Conservation (phyloP, 805 yeast species). For the Cephaloascus albidus region DNA sequence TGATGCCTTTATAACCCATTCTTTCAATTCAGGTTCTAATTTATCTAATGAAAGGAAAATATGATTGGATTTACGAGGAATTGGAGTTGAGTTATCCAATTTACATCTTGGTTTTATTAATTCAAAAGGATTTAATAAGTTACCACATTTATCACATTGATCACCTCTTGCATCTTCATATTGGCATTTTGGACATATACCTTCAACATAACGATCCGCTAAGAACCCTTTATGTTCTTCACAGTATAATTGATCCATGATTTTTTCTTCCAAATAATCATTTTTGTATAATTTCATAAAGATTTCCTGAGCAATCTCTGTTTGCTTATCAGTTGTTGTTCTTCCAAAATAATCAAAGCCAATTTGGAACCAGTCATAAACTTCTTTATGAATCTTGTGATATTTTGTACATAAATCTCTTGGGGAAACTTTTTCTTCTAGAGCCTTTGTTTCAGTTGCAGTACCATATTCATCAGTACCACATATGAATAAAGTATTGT, state of each 20-base stretch:
- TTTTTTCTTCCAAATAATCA: conserved; percentile 75
- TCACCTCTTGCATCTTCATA: conserved; percentile 99
- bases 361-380: conserved; percentile 95
- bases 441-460: conserved; percentile 97
- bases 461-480: conserved; percentile 99
- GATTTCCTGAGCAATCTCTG: conserved; percentile 92
- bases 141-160: conserved; percentile 97
- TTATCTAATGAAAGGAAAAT: conserved; percentile 77
- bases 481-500: conserved; percentile 78
- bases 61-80: conserved; percentile 74
- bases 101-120: conserved; percentile 93
- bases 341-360: conserved; percentile 95
- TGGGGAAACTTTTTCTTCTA: conserved; percentile 89
- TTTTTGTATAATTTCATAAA: conserved; percentile 70
- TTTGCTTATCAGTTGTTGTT: conserved; percentile 86
- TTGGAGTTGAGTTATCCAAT: conserved; percentile 77
- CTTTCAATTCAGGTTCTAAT: conserved; percentile 63
- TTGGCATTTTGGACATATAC: conserved; percentile 90
- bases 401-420: conserved; percentile 85
- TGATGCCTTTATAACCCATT: conserved; percentile 66
- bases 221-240: conserved; percentile 82
- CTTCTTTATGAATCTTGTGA: conserved; percentile 75
- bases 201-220: conserved; percentile 97
- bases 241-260: conserved; percentile 87
- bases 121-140: conserved; percentile 83